phyloP scores from a whole-genome alignment of 139 green algal genomes.

The Mychonastes homosphaera region DNA sequence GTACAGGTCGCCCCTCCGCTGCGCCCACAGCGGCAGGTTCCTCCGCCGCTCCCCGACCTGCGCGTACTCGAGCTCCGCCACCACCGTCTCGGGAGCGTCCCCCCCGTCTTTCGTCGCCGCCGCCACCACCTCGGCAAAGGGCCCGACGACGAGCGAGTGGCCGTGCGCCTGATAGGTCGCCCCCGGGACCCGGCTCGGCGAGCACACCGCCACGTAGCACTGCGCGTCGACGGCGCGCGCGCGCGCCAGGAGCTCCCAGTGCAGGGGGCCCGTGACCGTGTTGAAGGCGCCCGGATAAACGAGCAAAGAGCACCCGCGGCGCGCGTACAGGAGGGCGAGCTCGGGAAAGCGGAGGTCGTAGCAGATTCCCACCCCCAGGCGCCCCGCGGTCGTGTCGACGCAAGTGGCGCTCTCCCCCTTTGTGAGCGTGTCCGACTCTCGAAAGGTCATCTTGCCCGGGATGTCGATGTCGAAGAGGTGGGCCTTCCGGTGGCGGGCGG shows the following conservation, averaged over 20 bases:
- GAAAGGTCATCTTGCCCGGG: constrained; percentile 94
- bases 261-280: constrained; percentile 77
- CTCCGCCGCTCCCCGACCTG: constrained; percentile 31
- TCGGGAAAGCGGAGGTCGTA: constrained; percentile 98
- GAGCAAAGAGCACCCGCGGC: constrained; percentile 29
- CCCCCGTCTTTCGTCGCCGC: too few relatives aligned
- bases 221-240: constrained; percentile 90
- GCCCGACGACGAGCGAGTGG: constrained; percentile 30
- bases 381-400: constrained; percentile 72
- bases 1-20: constrained; percentile 78
- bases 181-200: constrained; percentile 61
- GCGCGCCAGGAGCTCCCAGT: constrained; percentile 90
- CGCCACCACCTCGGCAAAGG: constrained; percentile 69
- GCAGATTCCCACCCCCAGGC: constrained; percentile 90
- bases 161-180: constrained; percentile 35
- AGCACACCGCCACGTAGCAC: constrained; percentile 85
- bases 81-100: constrained; percentile 34
- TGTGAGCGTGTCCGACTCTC: constrained; percentile 82
- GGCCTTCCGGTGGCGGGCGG: constrained; percentile 47
- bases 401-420: constrained; percentile 58
- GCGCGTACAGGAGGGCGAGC: constrained; percentile 74
- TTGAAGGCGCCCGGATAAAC: constrained; percentile 78
- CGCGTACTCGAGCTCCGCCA: constrained; percentile 55
- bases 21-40: constrained; percentile 60
- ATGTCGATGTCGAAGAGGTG: constrained; percentile 99